Evolutionary conservation across 2,329 filamentous ascomycete species (phyloP), one percentile per base, ranked within the genome.

Genomic region (Furcasterigmium furcatum): DNA sequence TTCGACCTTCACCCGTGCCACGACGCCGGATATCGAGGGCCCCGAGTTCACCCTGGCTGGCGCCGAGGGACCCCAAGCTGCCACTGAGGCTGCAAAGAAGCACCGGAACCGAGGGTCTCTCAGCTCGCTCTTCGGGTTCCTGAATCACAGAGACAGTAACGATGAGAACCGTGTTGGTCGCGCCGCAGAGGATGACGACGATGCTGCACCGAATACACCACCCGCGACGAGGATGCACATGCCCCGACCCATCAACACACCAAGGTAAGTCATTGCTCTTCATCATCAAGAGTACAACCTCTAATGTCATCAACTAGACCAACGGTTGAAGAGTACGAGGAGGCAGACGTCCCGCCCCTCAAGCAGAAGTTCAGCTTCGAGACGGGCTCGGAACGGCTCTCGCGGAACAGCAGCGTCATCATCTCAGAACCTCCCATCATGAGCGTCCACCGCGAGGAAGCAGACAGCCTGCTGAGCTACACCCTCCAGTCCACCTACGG

Each of bases 401-500:
- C 50, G 32, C 40, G 46, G 16, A 35, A 25, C 8, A 57, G 52
- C 41, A 55, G 58, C 21, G 49, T 52, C 8, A 45, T 47, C 10
- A 20, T 16, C n/a, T 7, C 24, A 7, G 34, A 36, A 19, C n/a
- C 34, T 56, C 55, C 4, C 18, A 14, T 36, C 10, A 16, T 36
- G n/a, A 18, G 12, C 10, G 34, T 36, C 34, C n/a, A 46, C 43
- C 12, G 42, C 43, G 22, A 53, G 55, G 5, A 52, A 53, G 1
- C 59, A 58, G 64, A 66, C 13, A 51, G 56, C 0, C 49, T 70
- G 2, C 55, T 70, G 16, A 60, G 62, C 34, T 69, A 67, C 38
- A 56, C 61, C 0, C 56, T 70, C 1, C 67, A 70, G 27, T 41
- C 67, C 0, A 59, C 64, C 5, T 70, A 68, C 43, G 67, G 67